Evolutionary conservation across 176 grass and related monocot genomes (phyloP).

Genomic region (Tuctoria greenei): DNA sequence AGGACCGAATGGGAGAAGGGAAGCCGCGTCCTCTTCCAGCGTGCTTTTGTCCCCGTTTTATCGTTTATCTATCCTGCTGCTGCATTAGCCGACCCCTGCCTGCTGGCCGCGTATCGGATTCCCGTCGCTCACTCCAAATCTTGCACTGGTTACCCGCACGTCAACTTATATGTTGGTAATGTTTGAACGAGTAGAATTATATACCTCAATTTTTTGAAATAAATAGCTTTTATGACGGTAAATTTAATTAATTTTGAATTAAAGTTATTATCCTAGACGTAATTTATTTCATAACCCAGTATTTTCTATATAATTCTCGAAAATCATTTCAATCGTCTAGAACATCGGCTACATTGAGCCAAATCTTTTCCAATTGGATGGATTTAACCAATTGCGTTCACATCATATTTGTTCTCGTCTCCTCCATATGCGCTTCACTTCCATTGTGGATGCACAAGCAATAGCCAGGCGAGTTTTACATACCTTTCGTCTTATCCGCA

Average conservation of each 20-base stretch:
- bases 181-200: no score
- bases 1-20: no score
- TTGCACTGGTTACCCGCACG: neutral
- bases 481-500: neutral
- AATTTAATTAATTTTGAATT: no score
- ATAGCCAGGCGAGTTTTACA: neutral
- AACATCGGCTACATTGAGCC: no score
- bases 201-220: no score
- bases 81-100: neutral
- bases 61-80: neutral
- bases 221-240: no score
- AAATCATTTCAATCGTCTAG: no score
- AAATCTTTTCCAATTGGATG: neutral
- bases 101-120: conserved; percentile 10
- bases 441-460: neutral
- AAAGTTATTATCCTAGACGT: no score
- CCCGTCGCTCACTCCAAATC: neutral
- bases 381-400: neutral
- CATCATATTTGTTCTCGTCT: neutral
- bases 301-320: no score
- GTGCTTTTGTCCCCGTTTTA: neutral
- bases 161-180: no score
- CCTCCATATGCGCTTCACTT: neutral
- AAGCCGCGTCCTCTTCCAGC: no score
- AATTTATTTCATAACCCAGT: no score